phyloP scores from a whole-genome alignment of 2,329 filamentous ascomycete species.

The Colletotrichum sp. region DNA sequence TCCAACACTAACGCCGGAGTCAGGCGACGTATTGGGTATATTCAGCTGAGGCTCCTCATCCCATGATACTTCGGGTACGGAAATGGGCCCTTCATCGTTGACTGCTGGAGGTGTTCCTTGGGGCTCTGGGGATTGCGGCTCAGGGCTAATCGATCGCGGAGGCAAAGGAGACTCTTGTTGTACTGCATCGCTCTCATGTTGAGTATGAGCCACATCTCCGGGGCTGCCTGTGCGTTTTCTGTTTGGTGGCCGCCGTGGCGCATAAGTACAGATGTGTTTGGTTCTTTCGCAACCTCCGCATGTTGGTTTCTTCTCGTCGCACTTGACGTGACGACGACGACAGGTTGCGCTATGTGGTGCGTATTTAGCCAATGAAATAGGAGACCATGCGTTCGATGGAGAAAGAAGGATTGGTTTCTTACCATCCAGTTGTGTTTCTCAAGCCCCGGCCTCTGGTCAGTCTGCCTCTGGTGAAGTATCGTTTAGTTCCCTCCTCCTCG shows the following conservation, averaged over 20 bases:
- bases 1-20: background rate
- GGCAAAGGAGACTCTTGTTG: background rate
- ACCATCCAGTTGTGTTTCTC: slow-evolving; percentile 19
- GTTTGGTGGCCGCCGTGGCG: background rate
- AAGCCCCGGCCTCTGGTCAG: slow-evolving; percentile 12
- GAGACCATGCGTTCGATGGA: background rate
- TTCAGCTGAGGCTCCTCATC: background rate
- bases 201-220: background rate
- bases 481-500: background rate
- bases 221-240: background rate
- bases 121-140: background rate
- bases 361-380: background rate
- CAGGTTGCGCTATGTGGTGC: slow-evolving; percentile 3
- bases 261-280: background rate
- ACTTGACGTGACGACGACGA: slow-evolving; percentile 25
- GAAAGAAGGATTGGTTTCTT: background rate
- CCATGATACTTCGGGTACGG: background rate
- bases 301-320: slow-evolving; percentile 27
- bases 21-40: background rate
- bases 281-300: slow-evolving; percentile 20
- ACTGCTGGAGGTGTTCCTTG: background rate
- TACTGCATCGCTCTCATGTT: background rate
- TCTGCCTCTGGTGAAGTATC: slow-evolving; percentile 10
- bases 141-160: background rate
- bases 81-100: background rate